Evolutionary conservation across 306 rosid genomes (phyloP).

Genomic region (Medicago lupulina): DNA sequence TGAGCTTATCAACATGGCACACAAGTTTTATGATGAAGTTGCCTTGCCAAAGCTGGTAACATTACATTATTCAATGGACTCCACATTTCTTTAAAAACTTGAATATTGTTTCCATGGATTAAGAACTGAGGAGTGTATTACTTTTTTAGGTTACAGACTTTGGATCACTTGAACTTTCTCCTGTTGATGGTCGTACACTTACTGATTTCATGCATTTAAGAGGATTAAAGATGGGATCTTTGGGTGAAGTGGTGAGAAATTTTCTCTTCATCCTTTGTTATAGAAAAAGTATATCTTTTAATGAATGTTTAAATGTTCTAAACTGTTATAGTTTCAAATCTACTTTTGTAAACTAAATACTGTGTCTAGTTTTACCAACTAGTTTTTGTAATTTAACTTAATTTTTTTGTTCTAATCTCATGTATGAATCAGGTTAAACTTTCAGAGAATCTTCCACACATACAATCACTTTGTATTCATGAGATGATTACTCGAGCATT

Average conservation of each 20-base stretch:
- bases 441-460: conserved; percentile 90
- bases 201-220: conserved; percentile 99
- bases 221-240: conserved; percentile 81
- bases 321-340: not conserved
- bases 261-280: conserved; percentile 22
- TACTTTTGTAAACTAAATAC: conserved; percentile 8
- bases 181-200: conserved; percentile 95
- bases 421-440: conserved; percentile 76
- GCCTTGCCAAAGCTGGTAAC: conserved; percentile 97
- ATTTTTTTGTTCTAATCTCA: conserved; percentile 45
- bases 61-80: conserved; percentile 18
- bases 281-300: not conserved
- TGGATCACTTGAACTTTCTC: conserved; percentile 97
- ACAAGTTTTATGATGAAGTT: conserved; percentile 79
- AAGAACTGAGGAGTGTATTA: conserved; percentile 42
- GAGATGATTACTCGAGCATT: conserved; percentile 97
- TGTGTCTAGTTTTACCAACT: not conserved
- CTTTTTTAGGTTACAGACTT: conserved; percentile 81
- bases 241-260: conserved; percentile 90
- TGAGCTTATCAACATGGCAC: conserved; percentile 76
- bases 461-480: conserved; percentile 93
- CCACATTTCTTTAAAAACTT: conserved; percentile 13
- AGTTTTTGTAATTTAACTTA: conserved; percentile 3
- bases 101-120: conserved; percentile 28
- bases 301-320: too few species aligned